Conservation (phyloP, 352 stramenopile genomes). For the Globisporangium takayamanum region DNA sequence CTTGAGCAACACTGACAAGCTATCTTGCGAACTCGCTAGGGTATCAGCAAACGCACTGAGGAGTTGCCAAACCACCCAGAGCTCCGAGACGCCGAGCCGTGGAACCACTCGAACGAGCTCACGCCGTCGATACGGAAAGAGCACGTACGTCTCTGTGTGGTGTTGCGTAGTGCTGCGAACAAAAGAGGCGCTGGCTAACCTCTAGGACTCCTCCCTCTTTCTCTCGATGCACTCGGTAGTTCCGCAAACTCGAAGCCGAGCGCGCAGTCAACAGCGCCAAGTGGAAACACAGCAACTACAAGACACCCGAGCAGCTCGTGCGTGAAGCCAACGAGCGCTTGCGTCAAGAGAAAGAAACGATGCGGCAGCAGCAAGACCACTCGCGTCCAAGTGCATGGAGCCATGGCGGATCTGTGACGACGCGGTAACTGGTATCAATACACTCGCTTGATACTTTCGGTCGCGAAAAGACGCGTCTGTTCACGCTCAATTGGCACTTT, state of each 20-base stretch:
- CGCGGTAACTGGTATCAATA: no score
- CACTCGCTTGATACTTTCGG: no score
- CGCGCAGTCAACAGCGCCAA: conserved; percentile 36
- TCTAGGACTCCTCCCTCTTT: neutral
- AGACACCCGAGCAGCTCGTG: conserved; percentile 44
- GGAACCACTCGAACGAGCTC: conserved; percentile 59
- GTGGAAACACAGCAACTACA: conserved; percentile 46
- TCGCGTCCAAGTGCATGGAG: no score
- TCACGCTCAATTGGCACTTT: no score
- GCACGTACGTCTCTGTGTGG: conserved; percentile 29
- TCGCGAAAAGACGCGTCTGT: no score
- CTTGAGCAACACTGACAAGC: neutral
- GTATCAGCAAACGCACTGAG: conserved; percentile 63
- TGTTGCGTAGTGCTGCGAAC: neutral
- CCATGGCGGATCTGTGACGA: no score
- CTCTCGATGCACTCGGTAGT: conserved; percentile 11
- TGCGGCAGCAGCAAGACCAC: conserved; percentile 4
- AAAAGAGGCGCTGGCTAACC: neutral
- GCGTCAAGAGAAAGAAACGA: conserved; percentile 39
- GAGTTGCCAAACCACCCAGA: conserved; percentile 73
- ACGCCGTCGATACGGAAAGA: conserved; percentile 34
- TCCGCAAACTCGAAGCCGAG: conserved; percentile 25
- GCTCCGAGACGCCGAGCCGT: conserved; percentile 44
- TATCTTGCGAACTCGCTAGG: conserved; percentile 14
- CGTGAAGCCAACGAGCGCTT: conserved; percentile 40